Percentiles rank a stretch among this genome's conserved stretches.
These are phyloP conservation scores for Allomyces macrogynus DNA, from an alignment of 192 early-diverging fungal genomes.

Conservation along the genomic window DNA sequence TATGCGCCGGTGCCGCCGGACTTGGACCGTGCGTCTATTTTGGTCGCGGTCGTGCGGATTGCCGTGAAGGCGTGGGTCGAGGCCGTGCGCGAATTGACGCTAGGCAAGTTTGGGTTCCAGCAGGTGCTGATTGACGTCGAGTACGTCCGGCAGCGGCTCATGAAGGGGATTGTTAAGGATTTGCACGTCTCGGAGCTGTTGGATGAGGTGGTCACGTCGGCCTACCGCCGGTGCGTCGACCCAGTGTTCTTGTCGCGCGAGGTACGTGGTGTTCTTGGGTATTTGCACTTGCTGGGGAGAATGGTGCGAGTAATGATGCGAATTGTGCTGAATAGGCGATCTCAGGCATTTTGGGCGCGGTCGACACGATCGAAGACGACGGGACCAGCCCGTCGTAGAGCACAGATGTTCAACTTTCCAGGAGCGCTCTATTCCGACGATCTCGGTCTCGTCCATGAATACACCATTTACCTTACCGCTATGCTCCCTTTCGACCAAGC, in stretches of 20 bases:
- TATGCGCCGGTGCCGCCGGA: conserved; percentile 28
- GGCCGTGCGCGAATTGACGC: conserved; percentile 24
- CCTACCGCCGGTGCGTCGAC: neutral
- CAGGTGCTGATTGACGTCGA: conserved; percentile 50
- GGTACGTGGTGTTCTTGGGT: neutral
- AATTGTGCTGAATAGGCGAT: no score
- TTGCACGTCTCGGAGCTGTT: neutral
- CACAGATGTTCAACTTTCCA: no score
- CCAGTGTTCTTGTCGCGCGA: neutral
- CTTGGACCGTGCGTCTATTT: conserved; percentile 20
- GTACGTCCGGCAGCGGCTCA: conserved; percentile 21
- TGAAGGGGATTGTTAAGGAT: conserved; percentile 3
- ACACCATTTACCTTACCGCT: no score
- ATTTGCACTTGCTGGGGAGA: no score
- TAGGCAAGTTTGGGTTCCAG: conserved; percentile 28
- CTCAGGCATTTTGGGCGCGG: no score
- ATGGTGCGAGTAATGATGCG: neutral
- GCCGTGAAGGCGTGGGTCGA: conserved; percentile 43
- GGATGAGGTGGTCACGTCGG: neutral
- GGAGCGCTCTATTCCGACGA: no score
- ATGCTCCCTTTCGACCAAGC: no score
- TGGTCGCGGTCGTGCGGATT: conserved; percentile 31
- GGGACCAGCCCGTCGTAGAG: no score
- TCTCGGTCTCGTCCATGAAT: no score
- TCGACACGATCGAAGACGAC: no score